phyloP scores from a whole-genome alignment of 345 rosid genomes.

The Anacardium occidentale region DNA sequence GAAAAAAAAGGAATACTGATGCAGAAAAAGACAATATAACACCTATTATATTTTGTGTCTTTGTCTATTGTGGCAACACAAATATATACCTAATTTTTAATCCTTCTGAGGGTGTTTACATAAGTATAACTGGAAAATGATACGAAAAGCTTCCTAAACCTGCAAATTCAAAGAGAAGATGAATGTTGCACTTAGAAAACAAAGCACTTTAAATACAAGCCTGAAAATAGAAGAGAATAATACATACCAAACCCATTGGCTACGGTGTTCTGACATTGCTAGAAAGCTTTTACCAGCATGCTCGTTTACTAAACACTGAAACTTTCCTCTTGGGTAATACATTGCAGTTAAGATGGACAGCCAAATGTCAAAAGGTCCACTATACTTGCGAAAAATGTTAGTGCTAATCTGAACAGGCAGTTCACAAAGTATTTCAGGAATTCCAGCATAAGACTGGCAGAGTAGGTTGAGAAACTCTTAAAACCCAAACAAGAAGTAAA shows the following conservation, averaged over 20 bases:
- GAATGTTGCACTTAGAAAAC: not conserved
- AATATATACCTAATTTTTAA: conserved; percentile 15
- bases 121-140: conserved; percentile 77
- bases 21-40: no score
- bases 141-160: conserved; percentile 82
- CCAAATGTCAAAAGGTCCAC: conserved; percentile 72
- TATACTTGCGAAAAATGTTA: conserved; percentile 73
- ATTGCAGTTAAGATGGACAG: conserved; percentile 38
- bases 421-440: not conserved
- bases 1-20: no score
- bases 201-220: not conserved
- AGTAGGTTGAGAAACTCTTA: not conserved
- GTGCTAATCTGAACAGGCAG: conserved; percentile 44
- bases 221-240: not conserved
- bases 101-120: conserved; percentile 50
- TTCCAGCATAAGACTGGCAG: not conserved
- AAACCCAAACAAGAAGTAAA: not conserved
- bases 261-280: conserved; percentile 79
- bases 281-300: conserved; percentile 58
- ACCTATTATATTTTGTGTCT: no score
- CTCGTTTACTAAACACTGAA: conserved; percentile 44
- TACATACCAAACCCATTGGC: conserved; percentile 88
- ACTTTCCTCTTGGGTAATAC: conserved; percentile 17
- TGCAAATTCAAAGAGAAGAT: conserved; percentile 31
- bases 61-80: no score